These are phyloP conservation scores for Helianthus annuus DNA, from an alignment of 129 eudicot genomes.

Conservation along the genomic window HanXRQr2.0-SUNRISE NC_035449.2:5086209-5086708, in stretches of 20 bases:
- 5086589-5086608: conserved; percentile 73
- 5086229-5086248: too few relatives aligned
- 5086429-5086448: background rate
- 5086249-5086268: too few relatives aligned
- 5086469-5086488: conserved; percentile 56
- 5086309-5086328: too few relatives aligned
- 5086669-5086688: conserved; percentile 61
- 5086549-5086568: conserved; percentile 56
- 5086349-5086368: too few relatives aligned
- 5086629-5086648: conserved; percentile 69
- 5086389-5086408: background rate
- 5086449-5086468: conserved; percentile 20
- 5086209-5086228: too few relatives aligned
- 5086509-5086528: conserved; percentile 63
- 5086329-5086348: too few relatives aligned
- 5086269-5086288: too few relatives aligned
- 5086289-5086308: too few relatives aligned
- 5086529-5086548: conserved; percentile 39
- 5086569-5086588: conserved; percentile 33
- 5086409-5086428: conserved; percentile 5
- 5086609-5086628: conserved; percentile 67
- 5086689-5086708: conserved; percentile 49
- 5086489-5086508: conserved; percentile 81
- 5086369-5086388: too few relatives aligned
- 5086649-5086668: conserved; percentile 51